Evolutionary conservation across 495 filamentous ascomycete species (phyloP), one percentile per base, ranked within the genome.

Genomic region (Echria macrotheca): DNA sequence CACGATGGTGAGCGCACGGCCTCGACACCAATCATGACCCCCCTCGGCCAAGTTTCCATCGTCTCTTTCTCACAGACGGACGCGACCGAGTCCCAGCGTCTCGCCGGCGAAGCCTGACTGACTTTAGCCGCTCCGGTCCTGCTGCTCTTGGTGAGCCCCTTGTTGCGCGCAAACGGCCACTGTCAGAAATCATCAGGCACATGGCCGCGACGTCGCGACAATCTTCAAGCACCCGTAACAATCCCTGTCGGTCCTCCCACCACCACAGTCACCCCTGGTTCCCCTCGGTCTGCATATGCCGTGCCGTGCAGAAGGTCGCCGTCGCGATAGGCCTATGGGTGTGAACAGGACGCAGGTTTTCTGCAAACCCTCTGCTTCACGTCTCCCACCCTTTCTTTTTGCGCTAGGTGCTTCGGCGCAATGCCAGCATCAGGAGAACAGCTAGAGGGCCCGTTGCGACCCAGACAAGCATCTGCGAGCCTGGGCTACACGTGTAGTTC

Each of bases 231-330:
- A 48, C 19, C 28, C 12, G 28, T 12, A 31, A 31, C 28, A 10
- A 10, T 35, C 46, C 33, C 32, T 39, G 33, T 35, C 44, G 2
- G 7, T 18, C n/a, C 6, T 35, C 29, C 44, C 28, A 31, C 38
- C 19, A 25, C 42, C 26, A 23, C 25, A 15, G 24, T n/a, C 25
- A 28, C 32, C 22, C 14, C 23, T 21, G 46, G 33, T 18, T 21
- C 44, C 46, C 42, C 32, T 54, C 35, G 45, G 44, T 44, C 48
- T 50, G 55, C 55, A 54, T 48, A 49, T 54, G 50, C 50, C 55
- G 55, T 57, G 55, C 55, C 55, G 55, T 53, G 40, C 26, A 53
- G 45, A 18, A 26, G 10, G 14, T 28, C 35, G 19, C 21, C 37
- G n/a, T n/a, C 35, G 31, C 32, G 47, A 55, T 55, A 55, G 53